phyloP scores from a whole-genome alignment of 495 filamentous ascomycete genomes.

The Neurospora tetraspora region DNA sequence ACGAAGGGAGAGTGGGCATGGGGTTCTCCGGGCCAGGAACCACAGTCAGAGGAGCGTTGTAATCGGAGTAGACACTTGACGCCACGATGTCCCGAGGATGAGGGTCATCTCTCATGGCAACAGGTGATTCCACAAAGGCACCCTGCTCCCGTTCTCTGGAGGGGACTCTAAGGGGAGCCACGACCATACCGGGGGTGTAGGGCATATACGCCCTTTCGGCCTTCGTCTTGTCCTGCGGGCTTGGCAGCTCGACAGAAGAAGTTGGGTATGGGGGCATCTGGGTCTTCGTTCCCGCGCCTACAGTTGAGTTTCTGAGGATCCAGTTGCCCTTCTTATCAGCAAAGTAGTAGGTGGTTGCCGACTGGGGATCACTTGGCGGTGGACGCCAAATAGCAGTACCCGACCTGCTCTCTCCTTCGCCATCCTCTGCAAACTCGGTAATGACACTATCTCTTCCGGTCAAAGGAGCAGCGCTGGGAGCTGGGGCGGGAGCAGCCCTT shows the following conservation, averaged over 20 bases:
- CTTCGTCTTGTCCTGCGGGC: constrained; percentile 29
- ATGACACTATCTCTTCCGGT: constrained; percentile 29
- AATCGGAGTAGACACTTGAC: constrained; percentile 8
- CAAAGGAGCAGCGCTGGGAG: background rate
- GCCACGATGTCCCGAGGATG: constrained; percentile 1
- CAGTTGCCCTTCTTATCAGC: constrained; percentile 38
- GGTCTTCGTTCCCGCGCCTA: background rate
- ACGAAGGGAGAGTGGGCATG: background rate
- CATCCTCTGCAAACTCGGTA: constrained; percentile 40
- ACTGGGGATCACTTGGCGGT: constrained; percentile 25
- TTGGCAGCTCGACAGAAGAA: constrained; percentile 23
- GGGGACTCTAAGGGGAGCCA: constrained; percentile 16
- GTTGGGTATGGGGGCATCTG: background rate
- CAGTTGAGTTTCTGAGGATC: constrained; percentile 25
- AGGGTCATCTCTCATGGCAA: background rate
- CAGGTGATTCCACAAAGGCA: constrained; percentile 14
- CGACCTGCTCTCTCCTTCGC: constrained; percentile 22
- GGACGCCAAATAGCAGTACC: constrained; percentile 31
- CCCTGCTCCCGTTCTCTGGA: constrained; percentile 1
- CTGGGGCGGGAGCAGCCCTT: constrained; percentile 5
- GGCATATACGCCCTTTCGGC: constrained; percentile 20
- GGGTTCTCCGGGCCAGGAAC: constrained; percentile 6
- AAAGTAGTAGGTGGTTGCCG: constrained; percentile 29
- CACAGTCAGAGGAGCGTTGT: constrained; percentile 1
- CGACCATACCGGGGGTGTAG: constrained; percentile 18